These are phyloP conservation scores for Truncatella angustata DNA, from an alignment of 2,329 filamentous ascomycete genomes.

Conservation along the genomic window DNA sequence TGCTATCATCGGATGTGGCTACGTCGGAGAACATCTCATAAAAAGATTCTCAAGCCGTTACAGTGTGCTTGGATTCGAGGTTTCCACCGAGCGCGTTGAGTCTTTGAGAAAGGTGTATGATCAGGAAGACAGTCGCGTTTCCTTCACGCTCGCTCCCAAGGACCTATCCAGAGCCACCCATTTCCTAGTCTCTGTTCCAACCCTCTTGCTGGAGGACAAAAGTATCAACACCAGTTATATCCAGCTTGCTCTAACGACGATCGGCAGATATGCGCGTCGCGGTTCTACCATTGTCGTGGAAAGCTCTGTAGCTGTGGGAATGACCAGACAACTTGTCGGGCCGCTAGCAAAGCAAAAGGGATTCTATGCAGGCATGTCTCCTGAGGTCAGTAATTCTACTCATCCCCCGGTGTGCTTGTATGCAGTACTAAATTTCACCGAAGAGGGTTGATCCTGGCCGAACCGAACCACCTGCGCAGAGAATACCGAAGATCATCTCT, in stretches of 20 bases:
- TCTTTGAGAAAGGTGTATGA: slow-evolving; percentile 25
- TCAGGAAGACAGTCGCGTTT: slow-evolving; percentile 20
- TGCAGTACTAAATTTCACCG: background rate
- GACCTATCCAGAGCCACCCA: slow-evolving; percentile 44
- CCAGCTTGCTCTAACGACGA: slow-evolving; percentile 39
- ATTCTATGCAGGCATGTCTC: slow-evolving; percentile 49
- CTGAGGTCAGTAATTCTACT: slow-evolving; percentile 30
- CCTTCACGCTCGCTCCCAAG: slow-evolving; percentile 36
- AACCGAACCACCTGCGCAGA: slow-evolving; percentile 33
- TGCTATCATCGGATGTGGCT: slow-evolving; percentile 51
- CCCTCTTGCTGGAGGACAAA: slow-evolving; percentile 44
- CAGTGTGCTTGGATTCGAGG: slow-evolving; percentile 46
- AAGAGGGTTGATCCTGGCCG: slow-evolving; percentile 51
- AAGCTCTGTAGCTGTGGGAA: slow-evolving; percentile 53
- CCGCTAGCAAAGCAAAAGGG: slow-evolving; percentile 38
- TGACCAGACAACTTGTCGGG: slow-evolving; percentile 48
- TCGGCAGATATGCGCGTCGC: slow-evolving; percentile 37
- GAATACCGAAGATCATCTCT: slow-evolving; percentile 53
- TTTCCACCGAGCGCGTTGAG: slow-evolving; percentile 37
- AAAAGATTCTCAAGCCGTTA: slow-evolving; percentile 39
- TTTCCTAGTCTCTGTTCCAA: slow-evolving; percentile 54
- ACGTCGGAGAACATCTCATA: slow-evolving; percentile 50
- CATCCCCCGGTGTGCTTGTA: background rate
- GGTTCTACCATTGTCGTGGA: slow-evolving; percentile 51
- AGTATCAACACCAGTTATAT: slow-evolving; percentile 47